Percentiles rank a stretch among this genome's conserved stretches.
These are phyloP conservation scores for Umbilicus rupestris DNA, from an alignment of 164 flowering plant species.

Conservation along the genomic window DNA sequence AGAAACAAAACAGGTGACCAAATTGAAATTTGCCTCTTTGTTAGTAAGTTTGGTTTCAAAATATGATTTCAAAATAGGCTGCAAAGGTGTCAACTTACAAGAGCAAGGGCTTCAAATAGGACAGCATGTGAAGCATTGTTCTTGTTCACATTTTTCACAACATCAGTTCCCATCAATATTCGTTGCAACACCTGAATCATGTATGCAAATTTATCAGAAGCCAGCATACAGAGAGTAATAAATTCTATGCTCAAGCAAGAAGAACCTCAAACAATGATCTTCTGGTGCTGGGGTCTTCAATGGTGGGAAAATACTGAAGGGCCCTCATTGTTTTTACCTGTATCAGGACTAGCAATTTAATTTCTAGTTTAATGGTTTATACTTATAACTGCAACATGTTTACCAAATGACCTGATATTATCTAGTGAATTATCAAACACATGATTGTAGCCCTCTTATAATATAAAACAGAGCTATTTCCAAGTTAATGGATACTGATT, in stretches of 20 bases:
- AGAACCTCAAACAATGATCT: conserved; percentile 89
- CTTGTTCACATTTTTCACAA: conserved; percentile 97
- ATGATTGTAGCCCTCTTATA: no score
- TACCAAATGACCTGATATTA: no score
- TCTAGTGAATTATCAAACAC: no score
- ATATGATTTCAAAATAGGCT: not conserved
- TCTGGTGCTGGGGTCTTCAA: conserved; percentile 96
- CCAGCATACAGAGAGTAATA: not conserved
- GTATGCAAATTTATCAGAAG: conserved; percentile 11
- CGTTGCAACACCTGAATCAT: conserved; percentile 77
- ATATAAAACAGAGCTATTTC: no score
- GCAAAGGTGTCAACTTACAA: conserved; percentile 40
- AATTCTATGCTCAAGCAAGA: conserved; percentile 2
- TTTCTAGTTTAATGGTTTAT: not conserved
- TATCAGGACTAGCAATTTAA: conserved; percentile 6
- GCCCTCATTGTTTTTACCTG: conserved; percentile 99
- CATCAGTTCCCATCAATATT: conserved; percentile 98
- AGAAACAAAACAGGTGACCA: not conserved
- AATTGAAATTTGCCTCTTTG: not conserved
- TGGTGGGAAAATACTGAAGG: conserved; percentile 91
- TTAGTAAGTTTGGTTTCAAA: not conserved
- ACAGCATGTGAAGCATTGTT: conserved; percentile 99
- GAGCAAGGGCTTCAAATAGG: conserved; percentile 96
- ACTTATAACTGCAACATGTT: no score
- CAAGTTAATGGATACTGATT: no score